These are phyloP conservation scores for Saturnispora gosingensis DNA, from an alignment of 805 yeast genomes.

Conservation along the genomic window DNA sequence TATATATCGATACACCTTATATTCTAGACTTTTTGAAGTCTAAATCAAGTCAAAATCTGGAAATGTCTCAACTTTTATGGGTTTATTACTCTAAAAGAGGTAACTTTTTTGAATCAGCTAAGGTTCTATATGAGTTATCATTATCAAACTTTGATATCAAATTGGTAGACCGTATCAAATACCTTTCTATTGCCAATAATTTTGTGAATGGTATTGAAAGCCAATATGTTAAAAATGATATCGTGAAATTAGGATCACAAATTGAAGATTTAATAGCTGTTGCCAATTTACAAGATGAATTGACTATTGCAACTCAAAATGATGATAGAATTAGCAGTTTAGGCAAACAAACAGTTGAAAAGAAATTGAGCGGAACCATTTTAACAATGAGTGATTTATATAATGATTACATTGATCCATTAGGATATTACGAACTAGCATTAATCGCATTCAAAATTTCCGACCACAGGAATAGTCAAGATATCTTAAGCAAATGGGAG, in stretches of 20 bases:
- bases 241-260: conserved; percentile 57
- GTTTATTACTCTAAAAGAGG: conserved; percentile 77
- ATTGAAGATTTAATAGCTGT: conserved; percentile 79
- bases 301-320: conserved; percentile 37
- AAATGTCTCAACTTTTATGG: conserved; percentile 80
- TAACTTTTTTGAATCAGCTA: conserved; percentile 75
- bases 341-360: conserved; percentile 42
- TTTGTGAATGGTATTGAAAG: conserved; percentile 82
- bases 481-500: conserved; percentile 74
- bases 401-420: conserved; percentile 79
- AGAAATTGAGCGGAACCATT: conserved; percentile 53
- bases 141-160: conserved; percentile 61
- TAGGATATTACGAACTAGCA: conserved; percentile 79
- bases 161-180: conserved; percentile 73
- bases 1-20: conserved; percentile 75
- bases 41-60: conserved; percentile 51
- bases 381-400: conserved; percentile 68
- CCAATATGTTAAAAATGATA: conserved; percentile 64
- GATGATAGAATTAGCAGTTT: conserved; percentile 43
- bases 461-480: conserved; percentile 78
- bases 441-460: conserved; percentile 71
- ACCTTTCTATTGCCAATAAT: conserved; percentile 84
- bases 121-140: conserved; percentile 63
- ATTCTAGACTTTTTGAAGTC: conserved; percentile 70
- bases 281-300: conserved; percentile 73